Evolutionary conservation across 228 moss, liverwort and hornwort genomes (phyloP).

Genomic region (Sphagnum fallax): DNA sequence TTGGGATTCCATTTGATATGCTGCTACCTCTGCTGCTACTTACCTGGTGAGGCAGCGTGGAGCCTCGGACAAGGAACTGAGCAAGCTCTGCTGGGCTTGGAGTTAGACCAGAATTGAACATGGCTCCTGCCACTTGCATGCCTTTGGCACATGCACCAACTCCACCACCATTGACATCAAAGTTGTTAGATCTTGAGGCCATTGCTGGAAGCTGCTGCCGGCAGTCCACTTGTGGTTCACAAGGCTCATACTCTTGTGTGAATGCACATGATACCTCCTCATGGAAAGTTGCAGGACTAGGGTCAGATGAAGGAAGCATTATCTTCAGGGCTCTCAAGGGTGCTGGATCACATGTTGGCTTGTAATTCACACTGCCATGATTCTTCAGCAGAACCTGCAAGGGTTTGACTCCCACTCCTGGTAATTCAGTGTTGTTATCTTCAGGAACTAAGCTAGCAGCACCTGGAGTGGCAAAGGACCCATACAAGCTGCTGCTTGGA

Average conservation of each 20-base stretch:
- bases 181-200: conserved; percentile 21
- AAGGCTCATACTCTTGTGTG: conserved; percentile 18
- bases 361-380: conserved; percentile 1
- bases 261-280: conserved; percentile 28
- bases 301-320: conserved; percentile 31
- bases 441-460: background rate
- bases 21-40: conserved; percentile 6
- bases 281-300: conserved; percentile 20
- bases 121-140: conserved; percentile 7
- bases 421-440: conserved; percentile 8
- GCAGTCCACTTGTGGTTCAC: conserved; percentile 16
- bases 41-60: conserved; percentile 32
- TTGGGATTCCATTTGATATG: background rate
- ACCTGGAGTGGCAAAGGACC: conserved; percentile 9
- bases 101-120: conserved; percentile 25
- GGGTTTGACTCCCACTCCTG: conserved; percentile 17
- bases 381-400: conserved; percentile 22
- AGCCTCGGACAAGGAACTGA: conserved; percentile 65
- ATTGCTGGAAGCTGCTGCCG: conserved; percentile 18
- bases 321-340: conserved; percentile 27
- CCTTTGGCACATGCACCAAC: conserved; percentile 21
- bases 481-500: conserved; percentile 7
- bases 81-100: conserved; percentile 84
- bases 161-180: conserved; percentile 15
- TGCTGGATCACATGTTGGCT: conserved; percentile 24